Evolutionary conservation across 371 early-diverging fungal genomes (phyloP), one percentile per base, ranked within the genome.

Genomic region (Haplosporangium sp.): DNA sequence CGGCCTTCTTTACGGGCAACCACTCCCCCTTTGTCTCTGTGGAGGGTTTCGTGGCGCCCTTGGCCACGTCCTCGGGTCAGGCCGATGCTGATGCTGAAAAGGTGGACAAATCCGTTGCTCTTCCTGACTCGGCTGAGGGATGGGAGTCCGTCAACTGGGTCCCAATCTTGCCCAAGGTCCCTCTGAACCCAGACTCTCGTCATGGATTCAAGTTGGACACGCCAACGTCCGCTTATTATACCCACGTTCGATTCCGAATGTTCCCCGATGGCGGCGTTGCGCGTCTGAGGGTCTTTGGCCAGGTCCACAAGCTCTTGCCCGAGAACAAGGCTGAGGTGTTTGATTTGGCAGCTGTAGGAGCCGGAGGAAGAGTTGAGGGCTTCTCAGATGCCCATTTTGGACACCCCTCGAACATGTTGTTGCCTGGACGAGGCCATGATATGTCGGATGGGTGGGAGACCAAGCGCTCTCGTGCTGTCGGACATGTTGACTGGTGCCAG

Each of bases 261-360:
- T 92, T 88, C 61, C 95, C 95, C 10, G 95, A 95, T 74, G 97
- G 97, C 55, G 96, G 95, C 60, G 91, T 95, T 66, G 85, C 89
- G 40, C 93, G 95, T 46, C 87, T 96, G 74, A 87, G 94, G 56
- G 92, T 88, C 36, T 93, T 92, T 62, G 95, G 96, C 38, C 83
- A 85, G 23, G 94, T 96, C 53, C 70, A 83, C 21, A 91, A 92
- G 38, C 86, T 84, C 65, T 87, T 91, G 84, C 84, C 87, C 9
- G 58, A 59, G 6, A 84, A 86, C 23, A 74, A 80, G 41, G 71
- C 83, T 52, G 84, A 84, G 1, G 60, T 87, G 11, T 63, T 92
- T 57, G 95, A 96, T 77, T 84, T 96, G 52, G 92, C 93, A 8
- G 88, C 81, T 47, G 84, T 92, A 21, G 90, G 87, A 12, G 86